Conservation (phyloP, 352 stramenopile species). For the Pythium grandisporangium region DNA sequence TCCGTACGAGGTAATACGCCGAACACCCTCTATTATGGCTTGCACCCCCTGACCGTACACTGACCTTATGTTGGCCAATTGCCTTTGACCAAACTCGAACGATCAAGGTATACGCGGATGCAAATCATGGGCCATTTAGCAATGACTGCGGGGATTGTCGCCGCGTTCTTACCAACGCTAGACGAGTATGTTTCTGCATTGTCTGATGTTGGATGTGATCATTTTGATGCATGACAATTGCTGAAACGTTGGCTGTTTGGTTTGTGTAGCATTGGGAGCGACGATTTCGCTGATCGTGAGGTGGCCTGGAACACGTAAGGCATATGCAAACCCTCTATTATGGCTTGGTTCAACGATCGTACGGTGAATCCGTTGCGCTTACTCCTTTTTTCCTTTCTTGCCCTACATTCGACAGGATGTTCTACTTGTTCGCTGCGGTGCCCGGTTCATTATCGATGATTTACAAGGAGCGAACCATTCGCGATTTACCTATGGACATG, state of each 20-base stretch:
- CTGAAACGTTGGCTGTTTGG: background rate
- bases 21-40: too few relatives aligned
- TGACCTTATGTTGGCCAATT: too few relatives aligned
- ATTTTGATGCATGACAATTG: background rate
- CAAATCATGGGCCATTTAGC: slow-evolving; percentile 64
- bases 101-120: slow-evolving; percentile 62
- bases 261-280: slow-evolving; percentile 37
- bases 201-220: background rate
- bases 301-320: slow-evolving; percentile 73
- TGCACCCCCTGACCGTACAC: too few relatives aligned
- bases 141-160: slow-evolving; percentile 59
- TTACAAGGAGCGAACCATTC: slow-evolving; percentile 80
- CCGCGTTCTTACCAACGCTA: slow-evolving; percentile 67
- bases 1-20: slow-evolving; percentile 51
- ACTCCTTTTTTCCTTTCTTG: too few relatives aligned
- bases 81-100: too few relatives aligned
- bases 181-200: slow-evolving; percentile 38
- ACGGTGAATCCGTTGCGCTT: too few relatives aligned
- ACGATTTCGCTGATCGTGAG: slow-evolving; percentile 57
- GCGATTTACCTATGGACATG: slow-evolving; percentile 80
- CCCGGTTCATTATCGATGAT: slow-evolving; percentile 76
- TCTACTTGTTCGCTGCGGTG: slow-evolving; percentile 72
- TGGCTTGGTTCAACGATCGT: background rate
- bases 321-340: too few relatives aligned
- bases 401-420: slow-evolving; percentile 17